These are phyloP conservation scores for Calendula officinalis DNA, from an alignment of 129 eudicot species.

Conservation along the genomic window DNA sequence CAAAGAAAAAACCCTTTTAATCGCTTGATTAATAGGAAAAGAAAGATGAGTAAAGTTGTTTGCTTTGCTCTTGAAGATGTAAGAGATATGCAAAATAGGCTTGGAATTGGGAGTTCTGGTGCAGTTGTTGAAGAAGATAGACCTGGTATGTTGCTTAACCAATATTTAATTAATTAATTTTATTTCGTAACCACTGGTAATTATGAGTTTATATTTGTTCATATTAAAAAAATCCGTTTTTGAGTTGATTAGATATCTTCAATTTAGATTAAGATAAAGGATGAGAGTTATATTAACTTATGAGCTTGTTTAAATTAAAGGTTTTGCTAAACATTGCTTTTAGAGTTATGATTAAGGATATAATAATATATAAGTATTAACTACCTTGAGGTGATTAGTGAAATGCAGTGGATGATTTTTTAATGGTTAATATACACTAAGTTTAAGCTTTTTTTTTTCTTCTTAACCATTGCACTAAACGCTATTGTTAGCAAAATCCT, in stretches of 20 bases:
- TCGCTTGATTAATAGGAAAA: conserved; percentile 33
- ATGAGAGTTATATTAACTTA: no score
- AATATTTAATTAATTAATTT: background rate
- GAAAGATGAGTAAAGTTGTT: conserved; percentile 40
- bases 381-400: no score
- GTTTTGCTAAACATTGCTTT: no score
- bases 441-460: no score
- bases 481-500: no score
- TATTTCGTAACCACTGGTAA: background rate
- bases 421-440: no score
- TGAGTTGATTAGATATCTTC: conserved; percentile 12
- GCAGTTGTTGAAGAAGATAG: conserved; percentile 59
- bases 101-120: conserved; percentile 41
- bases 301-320: no score
- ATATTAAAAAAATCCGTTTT: background rate
- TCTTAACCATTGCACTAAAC: no score
- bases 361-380: no score
- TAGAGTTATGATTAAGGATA: no score
- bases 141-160: conserved; percentile 39
- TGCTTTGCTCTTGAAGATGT: conserved; percentile 77
- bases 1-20: conserved; percentile 35
- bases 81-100: conserved; percentile 38
- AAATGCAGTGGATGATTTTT: no score
- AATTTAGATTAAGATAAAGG: background rate
- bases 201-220: background rate